Evolutionary conservation across 345 rosid species (phyloP), one percentile per base, ranked within the genome.

Genomic region (Citrus trifoliata): DNA sequence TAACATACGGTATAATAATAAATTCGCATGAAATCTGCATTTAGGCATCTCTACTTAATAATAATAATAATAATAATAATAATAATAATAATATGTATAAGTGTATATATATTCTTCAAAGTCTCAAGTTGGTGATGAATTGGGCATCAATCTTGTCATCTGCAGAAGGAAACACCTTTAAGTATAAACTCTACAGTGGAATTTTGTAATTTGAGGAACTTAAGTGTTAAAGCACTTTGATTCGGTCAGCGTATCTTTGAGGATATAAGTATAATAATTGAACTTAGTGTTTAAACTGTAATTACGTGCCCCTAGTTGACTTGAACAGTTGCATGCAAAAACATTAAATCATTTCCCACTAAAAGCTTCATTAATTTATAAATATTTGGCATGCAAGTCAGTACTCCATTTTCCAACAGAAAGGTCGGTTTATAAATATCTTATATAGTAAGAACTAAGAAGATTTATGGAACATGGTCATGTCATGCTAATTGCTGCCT

Each of bases 281-380:
- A 75, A 63, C 70, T 27, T 75, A 64, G 78, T 48, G 78, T 63
- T 75, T 64, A 63, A 64, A 64, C 78, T 64, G 71, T 64, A 28
- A 48, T 48, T 21, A n/a, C 70, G 35, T 65, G 65, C 56, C 13
- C 56, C 55, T 60, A 60, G 80, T 81, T 73, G 83, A 61, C 80
- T 46, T 81, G 64, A 25, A 60, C 7, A 67, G 77, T 58, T 72
- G 55, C 83, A 81, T 77, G 77, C 42, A 71, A 76, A 10, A 59
- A 25, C 62, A 30, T 60, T 10, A 64, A 63, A 35, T 10, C 3
- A 58, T 68, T 14, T 25, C 75, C 78, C 40, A 33, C 53, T 70
- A 12, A 12, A 8, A 18, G 33, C 18, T 35, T 22, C 28, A 56
- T 28, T 33, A 21, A 14, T 63, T 59, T 21, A 62, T 10, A 76